Percentiles rank a stretch among this genome's conserved stretches.
Evolutionary conservation across 2,329 filamentous ascomycete species (phyloP).

Genomic region (Geosmithia morbida): DNA sequence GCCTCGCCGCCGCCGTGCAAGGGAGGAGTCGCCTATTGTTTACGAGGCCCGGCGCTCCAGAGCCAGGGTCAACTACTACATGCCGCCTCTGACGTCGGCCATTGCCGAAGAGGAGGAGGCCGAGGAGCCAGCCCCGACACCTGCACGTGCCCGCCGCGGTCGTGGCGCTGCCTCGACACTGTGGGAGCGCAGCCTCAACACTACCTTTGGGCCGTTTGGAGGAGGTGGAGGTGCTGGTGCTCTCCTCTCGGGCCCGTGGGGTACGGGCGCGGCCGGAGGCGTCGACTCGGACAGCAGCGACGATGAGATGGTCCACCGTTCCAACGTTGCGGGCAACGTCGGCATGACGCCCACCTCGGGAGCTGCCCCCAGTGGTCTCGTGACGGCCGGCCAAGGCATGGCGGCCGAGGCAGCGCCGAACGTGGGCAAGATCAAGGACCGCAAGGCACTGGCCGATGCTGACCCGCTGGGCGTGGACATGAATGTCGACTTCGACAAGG

Average conservation of each 20-base stretch:
- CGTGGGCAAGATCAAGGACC: slow-evolving; percentile 86
- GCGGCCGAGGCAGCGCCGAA: slow-evolving; percentile 49
- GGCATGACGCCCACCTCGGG: slow-evolving; percentile 41
- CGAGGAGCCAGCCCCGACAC: slow-evolving; percentile 51
- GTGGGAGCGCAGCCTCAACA: slow-evolving; percentile 75
- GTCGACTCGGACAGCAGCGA: slow-evolving; percentile 95
- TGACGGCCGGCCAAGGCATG: slow-evolving; percentile 23
- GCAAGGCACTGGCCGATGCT: slow-evolving; percentile 80
- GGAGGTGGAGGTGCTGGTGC: slow-evolving; percentile 62
- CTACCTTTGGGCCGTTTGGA: slow-evolving; percentile 85
- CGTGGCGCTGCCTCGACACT: slow-evolving; percentile 40
- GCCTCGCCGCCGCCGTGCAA: slow-evolving; percentile 31
- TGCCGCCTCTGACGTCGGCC: slow-evolving; percentile 50
- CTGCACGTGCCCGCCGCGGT: slow-evolving; percentile 52
- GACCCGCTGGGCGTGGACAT: slow-evolving; percentile 89
- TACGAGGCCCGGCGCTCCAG: slow-evolving; percentile 39
- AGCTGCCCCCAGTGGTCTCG: slow-evolving; percentile 28
- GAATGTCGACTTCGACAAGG: slow-evolving; percentile 85
- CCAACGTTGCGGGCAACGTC: slow-evolving; percentile 40
- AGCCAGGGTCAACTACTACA: slow-evolving; percentile 66
- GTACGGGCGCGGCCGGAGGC: slow-evolving; percentile 58
- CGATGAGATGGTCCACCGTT: slow-evolving; percentile 64
- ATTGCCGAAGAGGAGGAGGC: slow-evolving; percentile 63
- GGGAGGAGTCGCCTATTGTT: slow-evolving; percentile 39
- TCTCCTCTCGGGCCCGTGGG: slow-evolving; percentile 61